phyloP scores from a whole-genome alignment of 1,284 basidiomycete genomes.

The Rhizopogon parksii region DNA sequence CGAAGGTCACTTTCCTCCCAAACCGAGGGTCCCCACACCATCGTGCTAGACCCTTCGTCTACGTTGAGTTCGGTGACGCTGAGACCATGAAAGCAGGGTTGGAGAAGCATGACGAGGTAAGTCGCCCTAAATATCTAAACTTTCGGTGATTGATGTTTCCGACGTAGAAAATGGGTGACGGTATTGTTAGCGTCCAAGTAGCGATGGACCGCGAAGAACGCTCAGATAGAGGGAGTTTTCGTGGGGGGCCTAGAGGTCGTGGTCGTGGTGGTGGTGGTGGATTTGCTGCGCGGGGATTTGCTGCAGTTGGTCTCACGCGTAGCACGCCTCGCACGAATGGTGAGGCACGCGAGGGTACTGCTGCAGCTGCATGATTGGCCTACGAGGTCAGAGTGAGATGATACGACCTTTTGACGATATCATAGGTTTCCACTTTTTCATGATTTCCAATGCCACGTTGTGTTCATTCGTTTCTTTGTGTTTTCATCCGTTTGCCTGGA shows the following conservation, averaged over 20 bases:
- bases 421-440: constrained; percentile 11
- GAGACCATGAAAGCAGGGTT: constrained; percentile 74
- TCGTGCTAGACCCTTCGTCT: constrained; percentile 70
- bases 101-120: constrained; percentile 63
- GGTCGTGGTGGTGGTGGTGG: constrained; percentile 53
- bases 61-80: constrained; percentile 84
- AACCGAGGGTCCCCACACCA: constrained; percentile 39
- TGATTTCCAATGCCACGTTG: constrained; percentile 10
- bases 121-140: constrained; percentile 15
- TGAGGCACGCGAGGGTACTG: constrained; percentile 22
- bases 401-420: constrained; percentile 16
- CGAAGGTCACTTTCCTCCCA: constrained; percentile 3
- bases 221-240: constrained; percentile 34
- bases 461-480: constrained; percentile 10
- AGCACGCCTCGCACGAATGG: constrained; percentile 25
- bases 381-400: constrained; percentile 7
- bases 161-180: constrained; percentile 60
- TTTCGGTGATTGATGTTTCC: constrained; percentile 6
- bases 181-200: constrained; percentile 55
- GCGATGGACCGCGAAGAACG: constrained; percentile 63
- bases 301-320: constrained; percentile 60
- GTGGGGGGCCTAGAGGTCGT: constrained; percentile 45
- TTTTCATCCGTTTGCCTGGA: not conserved
- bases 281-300: constrained; percentile 57
- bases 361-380: constrained; percentile 21